These are phyloP conservation scores for Golovinomyces cichoracearum DNA, from an alignment of 2,329 filamentous ascomycete species.

Conservation along the genomic window DNA sequence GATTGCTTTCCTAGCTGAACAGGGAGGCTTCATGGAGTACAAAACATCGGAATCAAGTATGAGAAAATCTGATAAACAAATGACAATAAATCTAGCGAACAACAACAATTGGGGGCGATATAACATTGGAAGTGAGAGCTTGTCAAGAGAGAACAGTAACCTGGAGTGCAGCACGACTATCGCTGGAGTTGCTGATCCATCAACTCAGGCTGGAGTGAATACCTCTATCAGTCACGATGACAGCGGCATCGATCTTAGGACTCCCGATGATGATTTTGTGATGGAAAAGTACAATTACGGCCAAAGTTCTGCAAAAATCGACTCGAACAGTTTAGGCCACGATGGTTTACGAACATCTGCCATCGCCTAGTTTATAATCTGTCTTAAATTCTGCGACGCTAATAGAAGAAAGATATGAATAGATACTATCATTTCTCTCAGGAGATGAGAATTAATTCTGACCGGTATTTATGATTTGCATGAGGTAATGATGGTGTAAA, in stretches of 20 bases:
- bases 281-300: conserved; percentile 16
- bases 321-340: not conserved
- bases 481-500: conserved; percentile 1
- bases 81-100: conserved; percentile 5
- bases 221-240: conserved; percentile 34
- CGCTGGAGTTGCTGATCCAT: conserved; percentile 13
- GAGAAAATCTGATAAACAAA: conserved; percentile 5
- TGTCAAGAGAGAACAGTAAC: conserved; percentile 8
- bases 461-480: not conserved
- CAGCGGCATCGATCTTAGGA: conserved; percentile 47
- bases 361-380: not conserved
- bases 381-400: not conserved
- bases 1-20: conserved; percentile 67
- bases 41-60: conserved; percentile 16
- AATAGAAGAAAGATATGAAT: not conserved
- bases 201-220: conserved; percentile 22
- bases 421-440: not conserved
- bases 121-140: conserved; percentile 12
- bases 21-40: conserved; percentile 60
- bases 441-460: not conserved
- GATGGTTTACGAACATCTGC: not conserved
- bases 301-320: not conserved
- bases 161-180: conserved; percentile 5
- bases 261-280: conserved; percentile 37
- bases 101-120: conserved; percentile 10